Evolutionary conservation across 2,329 filamentous ascomycete genomes (phyloP).

Genomic region (Alternaria atra): DNA sequence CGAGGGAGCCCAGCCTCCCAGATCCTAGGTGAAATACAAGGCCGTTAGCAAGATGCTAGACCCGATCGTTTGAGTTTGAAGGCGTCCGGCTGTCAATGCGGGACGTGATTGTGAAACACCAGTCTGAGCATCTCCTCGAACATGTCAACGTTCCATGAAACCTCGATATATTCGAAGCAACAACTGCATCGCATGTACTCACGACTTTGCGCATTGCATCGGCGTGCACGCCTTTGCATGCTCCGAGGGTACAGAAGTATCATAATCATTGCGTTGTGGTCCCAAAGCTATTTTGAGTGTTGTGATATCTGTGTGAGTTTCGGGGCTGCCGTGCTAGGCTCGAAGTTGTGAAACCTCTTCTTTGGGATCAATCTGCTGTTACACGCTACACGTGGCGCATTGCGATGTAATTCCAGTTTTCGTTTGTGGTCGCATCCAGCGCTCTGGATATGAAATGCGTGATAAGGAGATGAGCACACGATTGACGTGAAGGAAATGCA

Average conservation of each 20-base stretch:
- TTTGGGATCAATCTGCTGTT: slow-evolving; percentile 17
- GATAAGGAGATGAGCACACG: slow-evolving; percentile 16
- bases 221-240: slow-evolving; percentile 5
- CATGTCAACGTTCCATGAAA: slow-evolving; percentile 36
- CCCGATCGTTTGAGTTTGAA: slow-evolving; percentile 8
- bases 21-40: slow-evolving; percentile 3
- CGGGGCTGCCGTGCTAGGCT: slow-evolving; percentile 21
- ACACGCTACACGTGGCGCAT: slow-evolving; percentile 27
- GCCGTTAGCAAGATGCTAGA: slow-evolving; percentile 6
- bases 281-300: slow-evolving; percentile 1
- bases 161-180: slow-evolving; percentile 17
- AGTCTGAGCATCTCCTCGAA: slow-evolving; percentile 33
- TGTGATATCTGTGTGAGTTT: slow-evolving; percentile 2
- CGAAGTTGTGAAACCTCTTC: slow-evolving; percentile 24
- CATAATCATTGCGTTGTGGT: not conserved
- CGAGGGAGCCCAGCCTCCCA: slow-evolving; percentile 7
- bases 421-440: slow-evolving; percentile 24
- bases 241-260: slow-evolving; percentile 3
- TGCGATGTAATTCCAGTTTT: slow-evolving; percentile 20
- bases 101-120: slow-evolving; percentile 24
- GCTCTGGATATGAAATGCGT: slow-evolving; percentile 27
- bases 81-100: slow-evolving; percentile 18
- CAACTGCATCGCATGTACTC: slow-evolving; percentile 17
- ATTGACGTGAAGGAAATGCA: slow-evolving; percentile 20
- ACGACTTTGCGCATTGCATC: slow-evolving; percentile 1